Percentiles rank a stretch among this genome's conserved stretches.
Evolutionary conservation across 2,329 filamentous ascomycete genomes (phyloP).

Genomic region (Penicillium brevicompactum): DNA sequence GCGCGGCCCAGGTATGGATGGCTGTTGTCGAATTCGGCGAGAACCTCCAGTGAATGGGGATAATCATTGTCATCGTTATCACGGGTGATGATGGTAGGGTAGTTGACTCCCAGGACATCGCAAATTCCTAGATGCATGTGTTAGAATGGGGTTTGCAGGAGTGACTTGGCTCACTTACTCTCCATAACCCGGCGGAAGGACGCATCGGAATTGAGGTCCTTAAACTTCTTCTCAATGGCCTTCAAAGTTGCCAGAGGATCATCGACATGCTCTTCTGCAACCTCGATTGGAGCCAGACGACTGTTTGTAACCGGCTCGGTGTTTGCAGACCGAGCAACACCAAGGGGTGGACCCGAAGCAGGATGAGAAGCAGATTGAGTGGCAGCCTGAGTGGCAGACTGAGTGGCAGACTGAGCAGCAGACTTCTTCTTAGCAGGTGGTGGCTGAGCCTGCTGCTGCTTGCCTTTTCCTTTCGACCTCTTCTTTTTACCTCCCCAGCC

Average conservation of each 20-base stretch:
- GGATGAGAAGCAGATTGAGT: not conserved
- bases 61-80: not conserved
- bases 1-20: constrained; percentile 22
- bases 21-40: not conserved
- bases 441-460: not conserved
- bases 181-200: constrained; percentile 4
- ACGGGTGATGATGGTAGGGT: constrained; percentile 2
- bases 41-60: not conserved
- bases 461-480: not conserved
- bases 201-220: not conserved
- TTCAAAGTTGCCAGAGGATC: constrained; percentile 1
- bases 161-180: constrained; percentile 6
- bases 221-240: not conserved
- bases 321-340: not conserved
- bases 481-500: not conserved
- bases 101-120: not conserved
- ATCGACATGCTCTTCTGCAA: not conserved
- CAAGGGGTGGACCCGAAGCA: not conserved
- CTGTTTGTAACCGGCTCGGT: not conserved
- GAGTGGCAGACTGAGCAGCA: no score
- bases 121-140: constrained; percentile 13
- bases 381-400: no score
- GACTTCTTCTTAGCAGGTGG: no score
- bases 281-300: not conserved
- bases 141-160: not conserved